Evolutionary conservation across 2,329 filamentous ascomycete genomes (phyloP).

Genomic region (Rhinocladiella mackenziei): DNA sequence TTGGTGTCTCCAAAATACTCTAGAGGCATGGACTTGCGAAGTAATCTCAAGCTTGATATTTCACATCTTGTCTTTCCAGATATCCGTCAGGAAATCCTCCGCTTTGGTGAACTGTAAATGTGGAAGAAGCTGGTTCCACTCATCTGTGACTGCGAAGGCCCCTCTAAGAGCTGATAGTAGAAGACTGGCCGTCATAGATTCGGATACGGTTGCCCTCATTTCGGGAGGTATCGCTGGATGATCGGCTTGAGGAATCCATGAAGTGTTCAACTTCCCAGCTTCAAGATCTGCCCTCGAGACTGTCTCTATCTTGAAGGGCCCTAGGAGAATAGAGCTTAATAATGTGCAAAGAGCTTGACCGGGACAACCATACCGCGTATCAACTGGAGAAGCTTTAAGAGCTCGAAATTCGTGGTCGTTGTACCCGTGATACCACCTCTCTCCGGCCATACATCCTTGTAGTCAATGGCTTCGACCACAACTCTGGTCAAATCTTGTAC

Average conservation of each 20-base stretch:
- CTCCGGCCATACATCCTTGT: constrained; percentile 41
- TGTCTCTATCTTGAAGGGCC: constrained; percentile 39
- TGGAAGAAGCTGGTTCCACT: constrained; percentile 38
- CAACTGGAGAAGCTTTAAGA: constrained; percentile 36
- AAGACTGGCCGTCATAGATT: constrained; percentile 27
- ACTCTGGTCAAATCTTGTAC: constrained; percentile 38
- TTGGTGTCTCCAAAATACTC: too few relatives aligned
- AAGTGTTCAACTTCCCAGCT: constrained; percentile 35
- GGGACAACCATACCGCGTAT: too few relatives aligned
- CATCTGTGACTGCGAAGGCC: constrained; percentile 33
- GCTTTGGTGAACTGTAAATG: constrained; percentile 34
- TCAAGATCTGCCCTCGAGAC: constrained; percentile 48
- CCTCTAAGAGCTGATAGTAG: constrained; percentile 28
- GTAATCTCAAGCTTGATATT: too few relatives aligned
- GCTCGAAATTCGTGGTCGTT: constrained; percentile 31
- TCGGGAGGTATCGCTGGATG: constrained; percentile 34
- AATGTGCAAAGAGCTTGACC: too few relatives aligned
- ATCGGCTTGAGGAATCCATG: constrained; percentile 29
- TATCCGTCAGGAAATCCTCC: constrained; percentile 33
- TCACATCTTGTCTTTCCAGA: constrained; percentile 32
- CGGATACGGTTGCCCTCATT: constrained; percentile 28
- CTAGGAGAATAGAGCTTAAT: too few relatives aligned
- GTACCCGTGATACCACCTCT: constrained; percentile 39
- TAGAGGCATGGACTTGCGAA: too few relatives aligned
- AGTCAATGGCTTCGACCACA: constrained; percentile 39